A percentile compares a stretch with the other conserved stretches of the same genome.
Conservation (phyloP, 257 asterid species). For the Ilex asprella region DNA sequence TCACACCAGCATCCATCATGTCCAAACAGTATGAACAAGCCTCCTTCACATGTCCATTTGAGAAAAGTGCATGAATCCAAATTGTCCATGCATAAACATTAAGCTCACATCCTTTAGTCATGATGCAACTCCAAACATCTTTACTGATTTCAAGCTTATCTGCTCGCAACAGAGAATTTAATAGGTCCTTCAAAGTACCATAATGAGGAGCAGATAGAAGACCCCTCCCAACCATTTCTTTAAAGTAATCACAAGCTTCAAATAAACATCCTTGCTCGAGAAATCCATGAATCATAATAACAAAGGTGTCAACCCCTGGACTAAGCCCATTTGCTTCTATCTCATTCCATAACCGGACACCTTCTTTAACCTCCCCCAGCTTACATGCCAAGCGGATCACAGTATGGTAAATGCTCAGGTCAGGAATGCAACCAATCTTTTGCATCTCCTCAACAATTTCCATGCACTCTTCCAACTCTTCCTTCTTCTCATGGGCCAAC, state of each 20-base stretch:
- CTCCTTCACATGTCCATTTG: constrained; percentile 76
- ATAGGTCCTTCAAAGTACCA: constrained; percentile 66
- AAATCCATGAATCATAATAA: constrained; percentile 61
- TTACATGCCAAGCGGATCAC: constrained; percentile 66
- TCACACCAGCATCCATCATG: constrained; percentile 83
- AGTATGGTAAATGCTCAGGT: constrained; percentile 47
- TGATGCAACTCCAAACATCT: constrained; percentile 71
- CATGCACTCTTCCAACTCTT: constrained; percentile 70
- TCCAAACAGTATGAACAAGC: constrained; percentile 80
- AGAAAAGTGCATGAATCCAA: constrained; percentile 83
- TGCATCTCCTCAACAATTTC: constrained; percentile 70
- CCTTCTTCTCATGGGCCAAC: constrained; percentile 88
- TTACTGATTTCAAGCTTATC: constrained; percentile 68
- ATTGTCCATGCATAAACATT: constrained; percentile 88
- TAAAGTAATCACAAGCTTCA: constrained; percentile 79
- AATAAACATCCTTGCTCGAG: constrained; percentile 49
- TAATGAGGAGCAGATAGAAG: constrained; percentile 72
- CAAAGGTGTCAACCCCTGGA: constrained; percentile 72
- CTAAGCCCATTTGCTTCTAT: constrained; percentile 58
- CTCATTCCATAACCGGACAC: constrained; percentile 46
- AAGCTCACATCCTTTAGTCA: constrained; percentile 70
- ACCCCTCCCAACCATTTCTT: constrained; percentile 82
- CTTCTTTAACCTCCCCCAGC: constrained; percentile 66
- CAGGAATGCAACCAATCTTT: constrained; percentile 55
- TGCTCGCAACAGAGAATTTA: constrained; percentile 65